These are phyloP conservation scores for Echium plantagineum DNA, from an alignment of 257 asterid genomes.

Conservation along the genomic window DNA sequence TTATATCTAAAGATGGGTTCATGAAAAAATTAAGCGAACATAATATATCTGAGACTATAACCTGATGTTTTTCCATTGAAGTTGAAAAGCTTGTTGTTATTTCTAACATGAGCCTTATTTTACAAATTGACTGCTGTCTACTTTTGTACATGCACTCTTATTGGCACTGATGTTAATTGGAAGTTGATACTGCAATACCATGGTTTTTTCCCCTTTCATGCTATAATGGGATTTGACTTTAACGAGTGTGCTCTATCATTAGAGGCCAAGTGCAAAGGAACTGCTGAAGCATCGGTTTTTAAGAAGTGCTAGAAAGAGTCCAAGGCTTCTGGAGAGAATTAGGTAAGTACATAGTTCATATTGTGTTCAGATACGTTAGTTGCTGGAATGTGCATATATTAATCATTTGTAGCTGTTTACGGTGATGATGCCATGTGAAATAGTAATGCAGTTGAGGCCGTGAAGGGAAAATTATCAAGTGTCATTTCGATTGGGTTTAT, in stretches of 20 bases:
- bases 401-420: neutral
- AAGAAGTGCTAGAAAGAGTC: conserved; percentile 83
- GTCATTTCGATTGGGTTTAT: too few species aligned
- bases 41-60: too few species aligned
- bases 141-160: too few species aligned
- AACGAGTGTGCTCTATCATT: conserved; percentile 8
- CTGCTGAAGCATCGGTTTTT: conserved; percentile 87
- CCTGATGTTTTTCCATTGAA: too few species aligned
- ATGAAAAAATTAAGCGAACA: too few species aligned
- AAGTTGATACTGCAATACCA: neutral
- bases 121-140: too few species aligned
- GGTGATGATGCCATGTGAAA: neutral
- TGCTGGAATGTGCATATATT: neutral
- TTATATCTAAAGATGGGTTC: too few species aligned
- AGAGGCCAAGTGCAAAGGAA: conserved; percentile 98
- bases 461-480: too few species aligned
- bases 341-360: conserved; percentile 27
- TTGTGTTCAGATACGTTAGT: neutral
- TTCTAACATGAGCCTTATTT: too few species aligned
- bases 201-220: neutral
- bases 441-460: neutral
- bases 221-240: neutral
- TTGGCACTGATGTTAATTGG: neutral
- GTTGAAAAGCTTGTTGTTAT: too few species aligned
- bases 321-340: conserved; percentile 90